phyloP scores from a whole-genome alignment of 441 rosid genomes.

The Adansonia rubrostipa region DNA sequence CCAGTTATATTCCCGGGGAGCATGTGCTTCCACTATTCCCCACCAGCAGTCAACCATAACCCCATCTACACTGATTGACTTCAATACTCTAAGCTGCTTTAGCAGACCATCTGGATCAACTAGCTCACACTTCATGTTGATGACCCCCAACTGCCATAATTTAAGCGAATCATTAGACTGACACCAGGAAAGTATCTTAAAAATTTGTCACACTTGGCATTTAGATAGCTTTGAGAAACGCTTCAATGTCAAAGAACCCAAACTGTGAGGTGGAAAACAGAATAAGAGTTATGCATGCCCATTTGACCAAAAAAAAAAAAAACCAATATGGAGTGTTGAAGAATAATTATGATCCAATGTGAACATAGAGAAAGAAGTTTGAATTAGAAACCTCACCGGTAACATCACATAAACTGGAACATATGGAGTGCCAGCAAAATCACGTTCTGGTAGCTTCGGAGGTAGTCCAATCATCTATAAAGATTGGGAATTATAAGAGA shows the following conservation, averaged over 20 bases:
- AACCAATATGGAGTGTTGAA: conserved; percentile 2
- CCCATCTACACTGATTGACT: conserved; percentile 83
- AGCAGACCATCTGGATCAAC: conserved; percentile 85
- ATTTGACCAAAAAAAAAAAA: conserved; percentile 8
- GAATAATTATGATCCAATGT: neutral
- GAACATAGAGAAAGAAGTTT: conserved; percentile 19
- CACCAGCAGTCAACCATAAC: conserved; percentile 98
- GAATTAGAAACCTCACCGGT: conserved; percentile 63
- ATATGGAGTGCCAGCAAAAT: conserved; percentile 78
- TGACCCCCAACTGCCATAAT: conserved; percentile 77
- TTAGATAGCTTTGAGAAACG: conserved; percentile 18
- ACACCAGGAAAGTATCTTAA: conserved; percentile 11
- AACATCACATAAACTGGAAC: conserved; percentile 95
- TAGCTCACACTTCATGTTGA: conserved; percentile 92
- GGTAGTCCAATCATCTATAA: conserved; percentile 62
- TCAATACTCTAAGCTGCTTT: conserved; percentile 83
- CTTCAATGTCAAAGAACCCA: conserved; percentile 15
- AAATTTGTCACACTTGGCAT: conserved; percentile 9
- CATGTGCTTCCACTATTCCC: conserved; percentile 97
- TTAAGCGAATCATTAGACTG: conserved; percentile 25
- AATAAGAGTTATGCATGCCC: neutral
- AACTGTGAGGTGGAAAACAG: conserved; percentile 18
- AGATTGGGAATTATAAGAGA: conserved; percentile 22
- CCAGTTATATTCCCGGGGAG: conserved; percentile 95
- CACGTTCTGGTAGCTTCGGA: conserved; percentile 67